A percentile compares a stretch with the other conserved stretches of the same genome.
Evolutionary conservation across 225 moss, liverwort and hornwort genomes (phyloP).

Genomic region (Thuidium tamariscinum): DNA sequence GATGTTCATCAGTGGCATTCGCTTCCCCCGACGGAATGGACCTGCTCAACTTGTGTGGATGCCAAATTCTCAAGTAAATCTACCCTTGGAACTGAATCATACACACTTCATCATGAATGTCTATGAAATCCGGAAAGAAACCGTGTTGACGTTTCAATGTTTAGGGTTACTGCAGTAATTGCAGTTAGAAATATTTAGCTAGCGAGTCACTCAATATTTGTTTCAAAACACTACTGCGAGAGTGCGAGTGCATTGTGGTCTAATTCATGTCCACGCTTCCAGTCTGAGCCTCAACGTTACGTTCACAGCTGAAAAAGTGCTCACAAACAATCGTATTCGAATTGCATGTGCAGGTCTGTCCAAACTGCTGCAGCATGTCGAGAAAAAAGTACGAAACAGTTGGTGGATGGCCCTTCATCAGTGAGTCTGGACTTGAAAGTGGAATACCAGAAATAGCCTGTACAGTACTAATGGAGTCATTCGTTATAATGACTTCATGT

Average conservation of each 20-base stretch:
- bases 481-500: no score
- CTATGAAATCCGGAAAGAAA: no score
- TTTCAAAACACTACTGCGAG: not conserved
- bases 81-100: not conserved
- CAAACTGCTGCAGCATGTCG: slow-evolving; percentile 27
- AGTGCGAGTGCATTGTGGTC: not conserved
- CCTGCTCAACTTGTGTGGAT: slow-evolving; percentile 16
- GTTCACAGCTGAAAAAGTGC: not conserved
- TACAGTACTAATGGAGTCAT: not conserved
- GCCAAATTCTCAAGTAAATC: slow-evolving; percentile 20
- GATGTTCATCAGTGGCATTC: not conserved
- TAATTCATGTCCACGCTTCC: not conserved
- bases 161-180: not conserved
- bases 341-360: slow-evolving; percentile 9
- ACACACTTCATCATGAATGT: not conserved
- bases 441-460: not conserved
- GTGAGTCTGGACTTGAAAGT: not conserved
- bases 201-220: not conserved
- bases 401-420: slow-evolving; percentile 18
- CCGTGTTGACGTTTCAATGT: no score
- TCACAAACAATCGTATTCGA: not conserved
- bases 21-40: not conserved
- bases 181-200: not conserved
- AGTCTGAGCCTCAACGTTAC: not conserved
- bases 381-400: slow-evolving; percentile 14